Percentiles rank a stretch among this genome's conserved stretches.
phyloP scores from a whole-genome alignment of 306 rosid genomes.

The Corylus americana region DNA sequence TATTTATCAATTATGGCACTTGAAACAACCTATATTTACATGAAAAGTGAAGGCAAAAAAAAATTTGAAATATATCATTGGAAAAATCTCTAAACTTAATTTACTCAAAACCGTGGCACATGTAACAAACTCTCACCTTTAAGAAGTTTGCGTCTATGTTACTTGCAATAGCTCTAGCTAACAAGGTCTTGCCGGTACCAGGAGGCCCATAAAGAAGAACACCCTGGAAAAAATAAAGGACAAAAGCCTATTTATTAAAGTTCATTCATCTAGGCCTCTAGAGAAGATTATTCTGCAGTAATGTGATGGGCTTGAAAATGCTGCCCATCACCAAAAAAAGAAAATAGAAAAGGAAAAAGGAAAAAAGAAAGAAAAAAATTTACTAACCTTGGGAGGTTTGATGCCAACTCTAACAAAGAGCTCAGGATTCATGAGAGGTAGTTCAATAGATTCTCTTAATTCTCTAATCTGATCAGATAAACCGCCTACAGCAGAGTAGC shows the following conservation, averaged over 20 bases:
- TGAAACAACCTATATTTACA: slow-evolving; percentile 73
- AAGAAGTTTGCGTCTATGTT: slow-evolving; percentile 94
- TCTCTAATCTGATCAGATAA: slow-evolving; percentile 97
- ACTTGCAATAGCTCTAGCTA: slow-evolving; percentile 96
- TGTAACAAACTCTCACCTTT: slow-evolving; percentile 51
- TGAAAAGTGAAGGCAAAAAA: background rate
- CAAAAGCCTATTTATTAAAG: slow-evolving; percentile 18
- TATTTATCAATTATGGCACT: slow-evolving; percentile 96
- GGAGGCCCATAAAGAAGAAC: slow-evolving; percentile 99
- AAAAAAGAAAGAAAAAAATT: slow-evolving; percentile 9
- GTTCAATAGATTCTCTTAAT: slow-evolving; percentile 88
- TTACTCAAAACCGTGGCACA: background rate
- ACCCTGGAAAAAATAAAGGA: slow-evolving; percentile 54
- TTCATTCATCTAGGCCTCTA: slow-evolving; percentile 6
- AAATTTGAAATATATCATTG: slow-evolving; percentile 12
- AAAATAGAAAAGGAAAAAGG: background rate
- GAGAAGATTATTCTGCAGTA: background rate
- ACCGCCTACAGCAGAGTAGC: slow-evolving; percentile 99
- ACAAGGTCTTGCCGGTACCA: slow-evolving; percentile 93
- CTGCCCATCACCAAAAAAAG: slow-evolving; percentile 1
- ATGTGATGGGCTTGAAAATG: background rate
- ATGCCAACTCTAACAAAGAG: slow-evolving; percentile 93
- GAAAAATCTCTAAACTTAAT: slow-evolving; percentile 3
- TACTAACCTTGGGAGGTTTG: slow-evolving; percentile 92
- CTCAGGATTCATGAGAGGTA: slow-evolving; percentile 98